Evolutionary conservation across 495 filamentous ascomycete genomes (phyloP).

Genomic region (Penicillium crystallinum): DNA sequence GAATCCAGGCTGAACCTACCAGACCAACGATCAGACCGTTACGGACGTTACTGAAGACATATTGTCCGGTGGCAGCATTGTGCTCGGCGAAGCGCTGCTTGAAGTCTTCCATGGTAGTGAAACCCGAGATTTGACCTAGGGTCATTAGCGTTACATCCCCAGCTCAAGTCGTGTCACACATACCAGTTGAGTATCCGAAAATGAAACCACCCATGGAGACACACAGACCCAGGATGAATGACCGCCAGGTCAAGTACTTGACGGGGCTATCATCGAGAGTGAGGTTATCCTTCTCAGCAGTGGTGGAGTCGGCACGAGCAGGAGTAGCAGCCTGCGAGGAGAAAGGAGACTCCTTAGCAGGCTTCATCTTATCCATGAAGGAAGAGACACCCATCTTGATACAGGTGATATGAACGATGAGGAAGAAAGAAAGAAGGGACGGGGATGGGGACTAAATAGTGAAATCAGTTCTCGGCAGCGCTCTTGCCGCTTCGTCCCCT

Average conservation of each 20-base stretch:
- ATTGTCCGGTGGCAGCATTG: constrained; percentile 27
- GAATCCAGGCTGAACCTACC: constrained; percentile 23
- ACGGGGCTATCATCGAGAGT: constrained; percentile 44
- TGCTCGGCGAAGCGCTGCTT: constrained; percentile 42
- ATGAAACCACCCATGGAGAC: constrained; percentile 71
- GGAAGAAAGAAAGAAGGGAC: constrained; percentile 7
- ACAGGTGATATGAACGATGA: constrained; percentile 4
- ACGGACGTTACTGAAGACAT: constrained; percentile 50
- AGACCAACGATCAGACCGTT: constrained; percentile 54
- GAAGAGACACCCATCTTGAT: constrained; percentile 33
- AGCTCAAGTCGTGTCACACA: constrained; percentile 9
- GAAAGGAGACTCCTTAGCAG: constrained; percentile 25
- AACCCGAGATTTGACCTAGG: constrained; percentile 53
- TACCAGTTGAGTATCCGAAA: constrained; percentile 68
- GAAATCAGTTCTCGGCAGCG: constrained; percentile 13
- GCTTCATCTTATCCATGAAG: constrained; percentile 32
- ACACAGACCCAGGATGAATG: constrained; percentile 47
- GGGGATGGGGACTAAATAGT: constrained; percentile 18
- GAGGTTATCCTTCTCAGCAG: constrained; percentile 35
- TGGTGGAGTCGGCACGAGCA: constrained; percentile 31
- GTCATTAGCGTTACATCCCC: neutral
- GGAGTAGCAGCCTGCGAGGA: constrained; percentile 37
- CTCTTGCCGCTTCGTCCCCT: constrained; percentile 11
- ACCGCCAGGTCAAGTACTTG: constrained; percentile 44
- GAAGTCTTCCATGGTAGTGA: constrained; percentile 57